Percentiles rank a stretch among this genome's conserved stretches.
phyloP scores from a whole-genome alignment of 2,329 filamentous ascomycete species.

The Ophiostoma novo-ulmi region DNA sequence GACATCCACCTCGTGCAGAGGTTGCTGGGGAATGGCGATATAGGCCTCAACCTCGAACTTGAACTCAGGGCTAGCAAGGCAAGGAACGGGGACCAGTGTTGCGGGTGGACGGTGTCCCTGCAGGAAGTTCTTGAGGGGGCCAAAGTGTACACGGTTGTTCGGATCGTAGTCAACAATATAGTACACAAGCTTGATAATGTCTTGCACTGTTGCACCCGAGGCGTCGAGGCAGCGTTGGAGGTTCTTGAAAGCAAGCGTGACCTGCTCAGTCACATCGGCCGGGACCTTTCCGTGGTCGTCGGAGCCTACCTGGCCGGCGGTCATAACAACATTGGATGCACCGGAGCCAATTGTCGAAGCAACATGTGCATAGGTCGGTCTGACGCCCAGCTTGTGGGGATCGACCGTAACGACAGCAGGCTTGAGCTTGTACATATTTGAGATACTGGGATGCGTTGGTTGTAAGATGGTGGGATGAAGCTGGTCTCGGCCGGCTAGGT shows the following conservation, averaged over 20 bases:
- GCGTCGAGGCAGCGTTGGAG: slow-evolving; percentile 19
- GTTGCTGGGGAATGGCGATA: slow-evolving; percentile 20
- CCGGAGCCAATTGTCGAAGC: slow-evolving; percentile 15
- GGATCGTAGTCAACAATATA: slow-evolving; percentile 26
- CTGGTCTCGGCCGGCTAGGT: not conserved
- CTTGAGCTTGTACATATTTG: slow-evolving; percentile 12
- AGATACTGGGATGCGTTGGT: not conserved
- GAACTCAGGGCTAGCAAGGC: slow-evolving; percentile 21
- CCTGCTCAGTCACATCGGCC: slow-evolving; percentile 9
- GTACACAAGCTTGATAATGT: slow-evolving; percentile 26
- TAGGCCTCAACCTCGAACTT: slow-evolving; percentile 25
- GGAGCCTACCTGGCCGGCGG: slow-evolving; percentile 23
- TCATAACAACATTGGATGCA: slow-evolving; percentile 19
- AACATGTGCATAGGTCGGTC: slow-evolving; percentile 23
- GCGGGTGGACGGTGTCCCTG: slow-evolving; percentile 22
- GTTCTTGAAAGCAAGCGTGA: slow-evolving; percentile 15
- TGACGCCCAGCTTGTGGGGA: slow-evolving; percentile 21
- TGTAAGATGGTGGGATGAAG: not conserved
- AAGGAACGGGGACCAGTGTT: slow-evolving; percentile 20
- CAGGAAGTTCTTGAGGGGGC: slow-evolving; percentile 19
- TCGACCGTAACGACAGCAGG: slow-evolving; percentile 18
- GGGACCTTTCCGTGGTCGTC: slow-evolving; percentile 15
- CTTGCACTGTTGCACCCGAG: slow-evolving; percentile 18
- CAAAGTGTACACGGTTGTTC: slow-evolving; percentile 21
- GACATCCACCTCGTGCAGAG: slow-evolving; percentile 20